A percentile compares a stretch with the other conserved stretches of the same genome.
phyloP scores from a whole-genome alignment of 768 basidiomycete genomes.

The Tulasnella sp. region DNA sequence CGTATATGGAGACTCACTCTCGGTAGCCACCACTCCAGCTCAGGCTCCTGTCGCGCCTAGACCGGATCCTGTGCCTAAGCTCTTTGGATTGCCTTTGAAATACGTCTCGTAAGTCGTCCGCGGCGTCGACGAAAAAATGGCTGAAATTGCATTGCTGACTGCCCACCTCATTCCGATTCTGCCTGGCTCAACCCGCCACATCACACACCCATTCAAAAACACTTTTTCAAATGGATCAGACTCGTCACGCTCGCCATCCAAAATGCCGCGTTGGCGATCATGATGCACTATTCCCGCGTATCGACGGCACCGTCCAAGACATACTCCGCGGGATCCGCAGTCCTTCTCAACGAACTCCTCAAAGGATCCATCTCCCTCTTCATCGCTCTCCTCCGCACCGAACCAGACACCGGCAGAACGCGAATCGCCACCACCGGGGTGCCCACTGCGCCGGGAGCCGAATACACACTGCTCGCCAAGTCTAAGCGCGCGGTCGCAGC shows the following conservation, averaged over 20 bases:
- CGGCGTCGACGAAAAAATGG: constrained; percentile 18
- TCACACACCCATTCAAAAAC: neutral
- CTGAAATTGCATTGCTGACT: neutral
- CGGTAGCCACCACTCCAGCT: neutral
- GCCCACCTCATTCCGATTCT: too few species aligned
- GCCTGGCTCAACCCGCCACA: too few species aligned
- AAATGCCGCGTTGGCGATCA: constrained; percentile 89
- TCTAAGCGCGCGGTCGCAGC: constrained; percentile 12
- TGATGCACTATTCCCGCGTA: constrained; percentile 95
- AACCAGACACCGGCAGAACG: constrained; percentile 24
- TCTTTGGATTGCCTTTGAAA: constrained; percentile 69
- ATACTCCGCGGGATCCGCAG: constrained; percentile 88
- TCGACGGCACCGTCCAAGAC: constrained; percentile 64
- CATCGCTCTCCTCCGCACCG: constrained; percentile 61
- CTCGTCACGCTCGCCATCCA: constrained; percentile 76
- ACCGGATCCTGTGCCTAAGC: constrained; percentile 38
- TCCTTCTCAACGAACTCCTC: constrained; percentile 88
- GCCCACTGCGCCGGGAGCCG: constrained; percentile 32
- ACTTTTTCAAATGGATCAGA: constrained; percentile 33
- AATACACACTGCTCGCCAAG: constrained; percentile 33
- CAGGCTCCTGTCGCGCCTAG: neutral
- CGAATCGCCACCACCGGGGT: constrained; percentile 23
- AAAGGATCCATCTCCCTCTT: constrained; percentile 82
- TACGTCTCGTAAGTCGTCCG: constrained; percentile 56
- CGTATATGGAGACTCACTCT: neutral